These are phyloP conservation scores for Populus simonii DNA, from an alignment of 345 rosid genomes.

Conservation along the genomic window DNA sequence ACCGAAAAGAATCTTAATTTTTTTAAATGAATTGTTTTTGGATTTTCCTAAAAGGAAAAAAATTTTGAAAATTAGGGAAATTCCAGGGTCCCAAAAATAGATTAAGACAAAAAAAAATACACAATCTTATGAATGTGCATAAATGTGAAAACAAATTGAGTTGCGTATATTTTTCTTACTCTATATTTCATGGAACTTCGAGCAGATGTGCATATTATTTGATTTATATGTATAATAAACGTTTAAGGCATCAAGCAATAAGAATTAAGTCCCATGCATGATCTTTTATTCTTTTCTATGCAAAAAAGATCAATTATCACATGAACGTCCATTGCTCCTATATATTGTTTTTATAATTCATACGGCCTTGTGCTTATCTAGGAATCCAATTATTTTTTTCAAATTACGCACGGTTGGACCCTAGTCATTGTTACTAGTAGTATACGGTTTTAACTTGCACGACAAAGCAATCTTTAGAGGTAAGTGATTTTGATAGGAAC, in stretches of 20 bases:
- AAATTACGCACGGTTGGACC: constrained; percentile 1
- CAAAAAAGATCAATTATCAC: neutral
- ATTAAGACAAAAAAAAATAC: no score
- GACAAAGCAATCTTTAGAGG: neutral
- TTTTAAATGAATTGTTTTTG: no score
- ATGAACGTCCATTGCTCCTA: neutral
- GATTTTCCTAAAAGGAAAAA: no score
- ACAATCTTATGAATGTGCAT: no score
- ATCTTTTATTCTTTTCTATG: neutral
- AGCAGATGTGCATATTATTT: neutral
- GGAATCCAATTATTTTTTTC: neutral
- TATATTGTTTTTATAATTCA: neutral
- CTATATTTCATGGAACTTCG: neutral
- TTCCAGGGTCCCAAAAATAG: no score
- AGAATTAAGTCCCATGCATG: neutral
- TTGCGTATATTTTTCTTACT: no score
- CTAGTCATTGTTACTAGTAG: constrained; percentile 6
- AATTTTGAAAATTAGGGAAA: no score
- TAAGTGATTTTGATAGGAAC: neutral
- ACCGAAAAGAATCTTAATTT: no score
- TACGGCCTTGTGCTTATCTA: neutral
- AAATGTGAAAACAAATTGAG: no score
- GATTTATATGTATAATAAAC: neutral
- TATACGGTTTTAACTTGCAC: constrained; percentile 1
- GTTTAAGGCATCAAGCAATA: no score